Evolutionary conservation across 2,329 filamentous ascomycete genomes (phyloP), one percentile per base, ranked within the genome.

Genomic region (Leptographium galeiforme): DNA sequence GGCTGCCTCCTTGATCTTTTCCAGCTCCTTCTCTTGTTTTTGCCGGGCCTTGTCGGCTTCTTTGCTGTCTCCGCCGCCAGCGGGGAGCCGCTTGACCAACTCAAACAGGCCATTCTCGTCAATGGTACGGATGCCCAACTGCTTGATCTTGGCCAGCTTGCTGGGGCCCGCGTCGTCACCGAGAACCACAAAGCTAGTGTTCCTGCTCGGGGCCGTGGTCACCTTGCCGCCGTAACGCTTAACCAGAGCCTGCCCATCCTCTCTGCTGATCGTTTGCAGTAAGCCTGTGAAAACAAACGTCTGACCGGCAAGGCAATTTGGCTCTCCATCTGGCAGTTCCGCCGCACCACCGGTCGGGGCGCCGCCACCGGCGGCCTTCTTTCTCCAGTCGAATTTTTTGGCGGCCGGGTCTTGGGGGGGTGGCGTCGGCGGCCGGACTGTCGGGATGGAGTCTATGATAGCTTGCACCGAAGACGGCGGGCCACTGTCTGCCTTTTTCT

Each of bases 201-300:
- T 97, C 63, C 84, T 86, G 64, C 91, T 97, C 19, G 94, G 93
- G 6, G 81, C 84, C 11, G 74, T 75, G 11, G 85, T 95, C 30
- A 95, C 83, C 68, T 95, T 97, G 52, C 93, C 93, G 44, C 93
- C 94, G 66, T 96, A 94, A 57, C 84, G 82, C 67, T 98, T 98
- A 54, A 97, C 88, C 18, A 98, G 73, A 45, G 79, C 82, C 59
- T 90, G 84, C 1, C 81, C 91, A 61, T 95, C 89, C 7, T 95
- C 89, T 56, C 93, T 82, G 46, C 86, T 83, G 54, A 97, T 78
- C 0, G 79, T 83, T 56, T 87, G 79, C 41, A 97, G 73, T 30
- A 96, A 76, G 30, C 93, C 93, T 0, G 94, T 98, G 62, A 98
- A 98, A 33, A 98, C 93, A 63, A 98, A 98, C 0, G 82, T 86